Evolutionary conservation across 257 asterid species (phyloP), one percentile per base, ranked within the genome.

Genomic region (Salvia miltiorrhiza): DNA sequence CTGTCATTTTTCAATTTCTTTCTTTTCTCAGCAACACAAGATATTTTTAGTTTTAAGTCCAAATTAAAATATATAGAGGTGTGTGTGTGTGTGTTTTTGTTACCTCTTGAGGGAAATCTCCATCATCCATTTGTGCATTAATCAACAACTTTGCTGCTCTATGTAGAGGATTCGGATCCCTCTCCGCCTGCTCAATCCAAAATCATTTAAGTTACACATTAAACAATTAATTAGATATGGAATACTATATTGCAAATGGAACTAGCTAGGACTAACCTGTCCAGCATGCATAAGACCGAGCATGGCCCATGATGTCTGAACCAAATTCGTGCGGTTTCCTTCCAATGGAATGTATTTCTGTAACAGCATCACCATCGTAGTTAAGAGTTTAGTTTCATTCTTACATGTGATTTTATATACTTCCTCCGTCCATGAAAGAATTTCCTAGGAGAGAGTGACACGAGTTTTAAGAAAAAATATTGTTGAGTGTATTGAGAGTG

Each of bases 261-360:
- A 3, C n/a, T n/a, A n/a, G n/a, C n/a, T 23, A n/a, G 2, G 30
- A 30, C 78, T 37, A 33, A 90, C 97, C 93, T 90, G 93, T 37
- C 97, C 96, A 61, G 76, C 83, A 14, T 76, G 72, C 86, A 88
- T 80, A 16, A 90, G 89, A 14, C 96, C 93, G 16, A 90, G 81
- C 97, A 90, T 90, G 13, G 92, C 97, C 96, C 96, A 88, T 8
- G 96, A 83, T 39, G 97, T 88, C 54, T 88, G 96, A 21, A 88
- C 96, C 26, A 90, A 65, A 74, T 90, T 90, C n/a, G 97, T 90
- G 17, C 86, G 72, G 37, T 88, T 88, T 63, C 86, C 95, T 74
- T 86, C 92, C 14, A 90, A 52, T 5, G 96, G 92, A 37, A 76
- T 90, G 82, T 83, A 90, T 82, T 78, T 88, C 96, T 90, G 85